Base-by-base conservation (phyloP, 495 filamentous ascomycete species). In the Xylaria bambusicola region DNA sequence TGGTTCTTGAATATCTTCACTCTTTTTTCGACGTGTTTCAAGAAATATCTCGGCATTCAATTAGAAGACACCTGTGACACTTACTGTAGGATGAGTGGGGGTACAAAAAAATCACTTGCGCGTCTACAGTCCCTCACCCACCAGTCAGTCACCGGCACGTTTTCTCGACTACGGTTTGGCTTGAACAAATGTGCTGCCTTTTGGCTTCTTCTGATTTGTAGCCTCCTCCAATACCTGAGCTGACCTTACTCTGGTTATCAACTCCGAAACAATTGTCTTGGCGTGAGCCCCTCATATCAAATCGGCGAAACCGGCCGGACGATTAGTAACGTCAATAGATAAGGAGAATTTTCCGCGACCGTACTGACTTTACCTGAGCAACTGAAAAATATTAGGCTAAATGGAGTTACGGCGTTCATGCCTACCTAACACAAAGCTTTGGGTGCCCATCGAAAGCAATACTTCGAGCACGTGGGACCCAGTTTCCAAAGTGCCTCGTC, bases 11-110 rank as follows among this genome's bases (percentile, higher is more conserved):
- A n/a, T n/a, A 33, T 38, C 36, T 38, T 15, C 15, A 3, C 36
- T 15, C 36, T 38, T 6, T 15, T 38, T 61, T 62, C n/a, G n/a
- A n/a, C n/a, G n/a, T 68, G 64, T 57, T 66, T 55, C 38, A 40
- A 46, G 50, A 54, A 61, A 65, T 61, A 38, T 38, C 36, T 38
- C 36, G 36, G 36, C 36, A 38, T 38, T 38, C 6, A 13, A 38
- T 13, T 38, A 10, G 36, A 38, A 15, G 36, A 38, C 12, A 38
- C 15, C n/a, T n/a, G n/a, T n/a, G n/a, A n/a, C n/a, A n/a, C n/a
- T n/a, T n/a, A n/a, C n/a, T 38, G 15, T 38, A 38, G 36, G 13
- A 15, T 13, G 12, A 35, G 35, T 41, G 48, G n/a, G 49, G 31
- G 50, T 40, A 27, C 23, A 13, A 52, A 21, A 52, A 13, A 10